Percentiles rank a stretch among this genome's conserved stretches.
Conservation (phyloP, 2,329 filamentous ascomycete species). For the Phialophora expanda region DNA sequence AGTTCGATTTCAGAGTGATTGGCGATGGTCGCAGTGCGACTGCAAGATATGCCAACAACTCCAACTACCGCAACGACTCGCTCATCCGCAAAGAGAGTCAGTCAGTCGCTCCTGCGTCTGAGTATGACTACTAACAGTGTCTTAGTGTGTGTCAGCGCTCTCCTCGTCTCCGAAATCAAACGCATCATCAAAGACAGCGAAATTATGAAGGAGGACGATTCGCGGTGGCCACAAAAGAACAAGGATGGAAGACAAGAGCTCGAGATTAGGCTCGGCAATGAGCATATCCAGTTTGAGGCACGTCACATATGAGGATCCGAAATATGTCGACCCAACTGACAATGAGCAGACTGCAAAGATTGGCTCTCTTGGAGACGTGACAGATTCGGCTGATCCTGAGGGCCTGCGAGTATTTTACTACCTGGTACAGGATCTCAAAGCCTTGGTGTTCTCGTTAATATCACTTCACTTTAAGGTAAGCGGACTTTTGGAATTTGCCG, state of each 20-base stretch:
- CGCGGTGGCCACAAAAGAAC: slow-evolving; percentile 99
- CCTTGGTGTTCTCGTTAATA: slow-evolving; percentile 93
- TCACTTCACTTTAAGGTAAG: slow-evolving; percentile 91
- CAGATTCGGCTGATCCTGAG: slow-evolving; percentile 93
- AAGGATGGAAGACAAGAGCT: slow-evolving; percentile 97
- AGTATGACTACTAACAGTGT: slow-evolving; percentile 33
- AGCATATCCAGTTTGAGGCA: slow-evolving; percentile 98
- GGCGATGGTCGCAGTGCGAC: slow-evolving; percentile 92
- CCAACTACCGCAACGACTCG: slow-evolving; percentile 98
- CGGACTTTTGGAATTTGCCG: slow-evolving; percentile 12
- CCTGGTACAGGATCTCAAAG: slow-evolving; percentile 95
- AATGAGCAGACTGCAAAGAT: slow-evolving; percentile 87
- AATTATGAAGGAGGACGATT: slow-evolving; percentile 98
- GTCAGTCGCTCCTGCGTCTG: slow-evolving; percentile 45
- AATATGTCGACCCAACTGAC: slow-evolving; percentile 1
- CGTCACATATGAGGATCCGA: slow-evolving; percentile 36
- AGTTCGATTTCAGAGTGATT: slow-evolving; percentile 94
- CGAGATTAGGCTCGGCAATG: slow-evolving; percentile 89
- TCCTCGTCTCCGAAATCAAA: slow-evolving; percentile 92
- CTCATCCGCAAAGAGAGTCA: slow-evolving; percentile 98
- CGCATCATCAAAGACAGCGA: slow-evolving; percentile 96
- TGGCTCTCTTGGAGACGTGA: slow-evolving; percentile 93
- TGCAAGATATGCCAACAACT: slow-evolving; percentile 98
- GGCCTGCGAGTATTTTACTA: slow-evolving; percentile 98
- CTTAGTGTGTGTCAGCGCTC: slow-evolving; percentile 91